Percentiles rank a stretch among this genome's conserved stretches.
These are phyloP conservation scores for Fraxinus latifolia DNA, from an alignment of 305 asterid genomes.

Conservation along the genomic window DNA sequence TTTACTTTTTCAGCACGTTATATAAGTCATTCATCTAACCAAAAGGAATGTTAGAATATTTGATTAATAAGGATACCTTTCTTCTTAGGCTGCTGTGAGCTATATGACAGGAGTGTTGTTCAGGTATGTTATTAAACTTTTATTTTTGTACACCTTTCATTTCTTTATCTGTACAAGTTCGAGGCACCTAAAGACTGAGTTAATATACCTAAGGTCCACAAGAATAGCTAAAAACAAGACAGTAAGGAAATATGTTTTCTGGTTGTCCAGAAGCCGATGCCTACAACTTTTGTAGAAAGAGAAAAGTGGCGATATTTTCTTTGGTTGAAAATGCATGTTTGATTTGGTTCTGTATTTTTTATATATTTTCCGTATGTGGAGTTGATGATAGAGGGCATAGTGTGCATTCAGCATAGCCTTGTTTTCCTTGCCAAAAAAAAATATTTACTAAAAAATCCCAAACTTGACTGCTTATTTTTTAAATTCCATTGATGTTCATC, in stretches of 20 bases:
- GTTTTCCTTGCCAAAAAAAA: not conserved
- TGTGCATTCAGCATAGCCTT: not conserved
- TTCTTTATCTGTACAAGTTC: not conserved
- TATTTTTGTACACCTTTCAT: conserved; percentile 1
- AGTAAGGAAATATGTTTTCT: not conserved
- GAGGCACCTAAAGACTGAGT: conserved; percentile 2
- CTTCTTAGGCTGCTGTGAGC: conserved; percentile 83
- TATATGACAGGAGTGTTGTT: conserved; percentile 73
- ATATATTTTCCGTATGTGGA: not conserved
- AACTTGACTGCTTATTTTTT: not conserved
- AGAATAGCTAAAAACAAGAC: not conserved
- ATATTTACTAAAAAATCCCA: not conserved
- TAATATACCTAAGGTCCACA: not conserved
- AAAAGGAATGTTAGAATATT: conserved; percentile 9
- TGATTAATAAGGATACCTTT: conserved; percentile 22
- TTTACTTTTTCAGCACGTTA: not conserved
- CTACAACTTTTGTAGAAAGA: not conserved
- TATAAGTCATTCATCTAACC: not conserved
- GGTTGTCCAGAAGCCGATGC: not conserved
- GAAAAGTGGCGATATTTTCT: not conserved
- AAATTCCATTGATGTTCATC: not conserved
- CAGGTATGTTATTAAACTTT: conserved; percentile 46
- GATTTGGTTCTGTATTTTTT: not conserved
- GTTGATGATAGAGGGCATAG: not conserved
- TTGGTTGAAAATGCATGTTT: not conserved